Evolutionary conservation across 2,329 filamentous ascomycete species (phyloP).

Genomic region (Hymenoscyphus fructigenus): DNA sequence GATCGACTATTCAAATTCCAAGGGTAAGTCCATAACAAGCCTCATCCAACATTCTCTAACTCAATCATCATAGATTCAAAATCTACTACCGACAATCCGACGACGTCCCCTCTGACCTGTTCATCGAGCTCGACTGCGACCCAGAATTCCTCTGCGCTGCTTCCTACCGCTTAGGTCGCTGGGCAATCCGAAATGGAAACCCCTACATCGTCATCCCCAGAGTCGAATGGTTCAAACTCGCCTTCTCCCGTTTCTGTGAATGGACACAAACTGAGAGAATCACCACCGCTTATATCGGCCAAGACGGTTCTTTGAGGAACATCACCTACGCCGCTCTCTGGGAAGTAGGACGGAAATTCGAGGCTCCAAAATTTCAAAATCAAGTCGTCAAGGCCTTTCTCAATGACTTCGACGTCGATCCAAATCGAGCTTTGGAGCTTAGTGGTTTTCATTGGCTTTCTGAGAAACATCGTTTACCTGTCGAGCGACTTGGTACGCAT

Average conservation of each 20-base stretch:
- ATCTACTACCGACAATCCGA: background rate
- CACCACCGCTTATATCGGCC: background rate
- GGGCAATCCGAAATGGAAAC: background rate
- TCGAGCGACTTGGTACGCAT: background rate
- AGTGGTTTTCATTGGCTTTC: background rate
- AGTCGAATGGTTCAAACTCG: background rate
- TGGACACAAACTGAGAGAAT: background rate
- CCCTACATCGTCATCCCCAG: background rate
- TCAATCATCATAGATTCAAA: background rate
- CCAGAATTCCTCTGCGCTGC: background rate
- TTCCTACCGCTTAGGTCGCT: background rate
- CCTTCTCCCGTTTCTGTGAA: background rate
- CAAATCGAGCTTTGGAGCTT: background rate
- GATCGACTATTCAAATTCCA: background rate
- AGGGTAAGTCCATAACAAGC: background rate
- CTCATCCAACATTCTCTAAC: background rate
- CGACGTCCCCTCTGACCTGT: background rate
- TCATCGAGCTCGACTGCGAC: background rate
- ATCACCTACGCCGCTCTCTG: background rate
- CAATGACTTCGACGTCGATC: background rate
- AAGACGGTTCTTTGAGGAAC: background rate
- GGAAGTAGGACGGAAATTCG: background rate
- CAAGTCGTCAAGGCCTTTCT: background rate
- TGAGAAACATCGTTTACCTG: background rate
- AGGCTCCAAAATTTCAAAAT: background rate